Evolutionary conservation across 2,329 filamentous ascomycete genomes (phyloP).

Genomic region (Didymellaceae sp.): DNA sequence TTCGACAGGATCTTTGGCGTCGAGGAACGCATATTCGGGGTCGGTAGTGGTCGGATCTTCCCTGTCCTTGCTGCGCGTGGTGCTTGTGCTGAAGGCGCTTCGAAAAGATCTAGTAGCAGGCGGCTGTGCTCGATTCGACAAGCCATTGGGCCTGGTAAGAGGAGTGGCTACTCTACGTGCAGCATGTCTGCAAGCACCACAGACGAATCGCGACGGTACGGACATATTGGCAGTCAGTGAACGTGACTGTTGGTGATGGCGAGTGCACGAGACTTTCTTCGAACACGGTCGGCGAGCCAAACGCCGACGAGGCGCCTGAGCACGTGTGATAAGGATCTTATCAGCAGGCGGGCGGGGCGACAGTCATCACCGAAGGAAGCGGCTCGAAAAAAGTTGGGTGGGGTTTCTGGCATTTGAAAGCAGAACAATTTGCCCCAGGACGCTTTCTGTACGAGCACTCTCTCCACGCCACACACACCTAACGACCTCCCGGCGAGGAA

Average conservation of each 20-base stretch:
- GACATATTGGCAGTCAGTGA: constrained; percentile 31
- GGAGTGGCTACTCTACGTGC: constrained; percentile 11
- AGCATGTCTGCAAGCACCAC: constrained; percentile 29
- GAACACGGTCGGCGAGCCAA: constrained; percentile 18
- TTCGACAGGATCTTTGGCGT: constrained; percentile 5
- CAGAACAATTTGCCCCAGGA: constrained; percentile 31
- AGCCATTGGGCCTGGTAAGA: constrained; percentile 9
- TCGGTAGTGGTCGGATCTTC: constrained; percentile 17
- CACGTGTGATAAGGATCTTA: constrained; percentile 42
- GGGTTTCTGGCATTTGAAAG: constrained; percentile 42
- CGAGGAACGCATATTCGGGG: constrained; percentile 23
- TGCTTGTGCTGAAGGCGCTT: constrained; percentile 32
- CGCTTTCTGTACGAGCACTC: constrained; percentile 1
- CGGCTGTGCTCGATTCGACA: constrained; percentile 13
- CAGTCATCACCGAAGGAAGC: constrained; percentile 22
- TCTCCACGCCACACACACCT: constrained; percentile 4
- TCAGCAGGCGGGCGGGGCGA: constrained; percentile 14
- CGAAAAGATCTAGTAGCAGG: constrained; percentile 9
- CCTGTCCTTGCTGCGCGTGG: constrained; percentile 19
- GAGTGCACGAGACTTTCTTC: constrained; percentile 13
- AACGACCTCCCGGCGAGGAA: constrained; percentile 3
- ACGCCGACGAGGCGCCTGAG: constrained; percentile 19
- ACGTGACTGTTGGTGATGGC: constrained; percentile 5
- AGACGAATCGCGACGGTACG: constrained; percentile 31
- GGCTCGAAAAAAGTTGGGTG: constrained; percentile 34